These are phyloP conservation scores for Populus hybrid DNA, from an alignment of 441 rosid genomes.

Conservation along the genomic window DNA sequence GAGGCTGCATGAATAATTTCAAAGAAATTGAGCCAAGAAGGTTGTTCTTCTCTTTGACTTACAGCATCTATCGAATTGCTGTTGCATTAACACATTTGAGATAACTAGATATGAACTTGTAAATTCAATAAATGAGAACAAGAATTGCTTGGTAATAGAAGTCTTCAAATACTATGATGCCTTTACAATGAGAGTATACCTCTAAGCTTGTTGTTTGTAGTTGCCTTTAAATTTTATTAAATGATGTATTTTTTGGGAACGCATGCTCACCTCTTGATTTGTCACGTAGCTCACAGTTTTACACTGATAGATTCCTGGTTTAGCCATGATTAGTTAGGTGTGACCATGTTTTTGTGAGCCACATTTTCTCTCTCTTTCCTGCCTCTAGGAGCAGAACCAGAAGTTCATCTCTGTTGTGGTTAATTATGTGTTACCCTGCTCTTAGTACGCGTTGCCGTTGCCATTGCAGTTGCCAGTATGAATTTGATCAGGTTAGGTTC, in stretches of 20 bases:
- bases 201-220: background rate
- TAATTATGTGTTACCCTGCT: background rate
- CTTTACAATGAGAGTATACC: background rate
- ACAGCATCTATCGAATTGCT: background rate
- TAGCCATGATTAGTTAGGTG: background rate
- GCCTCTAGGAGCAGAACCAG: background rate
- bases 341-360: background rate
- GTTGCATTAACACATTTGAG: background rate
- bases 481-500: background rate
- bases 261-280: background rate
- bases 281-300: background rate
- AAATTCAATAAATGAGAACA: background rate
- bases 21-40: no score
- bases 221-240: no score
- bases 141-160: background rate
- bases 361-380: background rate
- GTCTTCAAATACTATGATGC: background rate
- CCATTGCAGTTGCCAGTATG: background rate
- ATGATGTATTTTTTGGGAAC: background rate
- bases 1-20: no score
- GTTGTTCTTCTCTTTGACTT: background rate
- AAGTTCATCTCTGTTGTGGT: background rate
- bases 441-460: background rate
- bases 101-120: background rate
- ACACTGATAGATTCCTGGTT: background rate